phyloP scores from a whole-genome alignment of 106 monocot genomes.

The Dendrobium nobile region DNA sequence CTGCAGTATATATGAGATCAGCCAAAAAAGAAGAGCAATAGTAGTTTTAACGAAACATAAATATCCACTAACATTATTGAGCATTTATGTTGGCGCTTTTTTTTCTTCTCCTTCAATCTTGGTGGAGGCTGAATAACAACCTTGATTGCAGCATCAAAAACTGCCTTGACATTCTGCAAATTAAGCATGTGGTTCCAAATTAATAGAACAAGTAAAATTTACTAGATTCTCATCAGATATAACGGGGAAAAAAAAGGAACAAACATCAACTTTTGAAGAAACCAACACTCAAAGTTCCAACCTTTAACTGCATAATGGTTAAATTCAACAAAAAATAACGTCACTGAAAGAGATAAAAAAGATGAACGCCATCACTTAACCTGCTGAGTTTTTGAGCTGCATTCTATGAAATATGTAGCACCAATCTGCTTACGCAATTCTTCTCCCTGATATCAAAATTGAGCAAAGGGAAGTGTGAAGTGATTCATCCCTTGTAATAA shows the following conservation, averaged over 20 bases:
- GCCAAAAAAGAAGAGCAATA: not conserved
- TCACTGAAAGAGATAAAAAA: not conserved
- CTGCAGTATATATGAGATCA: not conserved
- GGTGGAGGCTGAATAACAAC: constrained; percentile 61
- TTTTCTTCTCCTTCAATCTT: constrained; percentile 67
- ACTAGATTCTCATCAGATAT: not conserved
- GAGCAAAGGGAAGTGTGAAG: not conserved
- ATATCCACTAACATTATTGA: constrained; percentile 34
- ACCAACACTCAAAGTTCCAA: not conserved
- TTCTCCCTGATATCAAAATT: constrained; percentile 50
- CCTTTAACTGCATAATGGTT: not conserved
- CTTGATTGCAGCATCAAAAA: constrained; percentile 80
- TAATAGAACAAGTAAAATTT: not conserved
- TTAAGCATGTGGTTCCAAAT: not conserved
- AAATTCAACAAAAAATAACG: not conserved
- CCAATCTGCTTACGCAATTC: constrained; percentile 74
- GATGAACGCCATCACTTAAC: constrained; percentile 11
- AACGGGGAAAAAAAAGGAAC: not conserved
- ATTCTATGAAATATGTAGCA: constrained; percentile 81
- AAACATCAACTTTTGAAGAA: constrained; percentile 4
- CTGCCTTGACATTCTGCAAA: constrained; percentile 70
- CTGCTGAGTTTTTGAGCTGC: constrained; percentile 91
- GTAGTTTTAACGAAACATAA: not conserved
- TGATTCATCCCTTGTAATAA: not conserved
- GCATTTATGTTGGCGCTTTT: constrained; percentile 37